Conservation (phyloP, 495 filamentous ascomycete genomes). For the Hypoxylon intermedium region DNA sequence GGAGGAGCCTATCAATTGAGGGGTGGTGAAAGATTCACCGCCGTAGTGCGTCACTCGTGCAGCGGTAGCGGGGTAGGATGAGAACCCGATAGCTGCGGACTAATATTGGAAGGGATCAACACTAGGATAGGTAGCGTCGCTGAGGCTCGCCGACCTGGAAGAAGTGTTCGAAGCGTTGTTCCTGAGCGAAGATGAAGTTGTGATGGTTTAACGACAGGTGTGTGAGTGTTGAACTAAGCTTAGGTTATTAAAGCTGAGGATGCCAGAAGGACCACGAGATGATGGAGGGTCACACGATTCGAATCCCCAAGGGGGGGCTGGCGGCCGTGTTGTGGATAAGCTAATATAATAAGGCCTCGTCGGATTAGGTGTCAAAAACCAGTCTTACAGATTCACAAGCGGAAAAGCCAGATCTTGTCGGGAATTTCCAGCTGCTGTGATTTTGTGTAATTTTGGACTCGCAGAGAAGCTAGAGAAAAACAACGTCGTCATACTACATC, state of each 20-base stretch:
- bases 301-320: constrained; percentile 31
- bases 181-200: not conserved
- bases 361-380: constrained; percentile 31
- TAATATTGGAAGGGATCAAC: constrained; percentile 31
- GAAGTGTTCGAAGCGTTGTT: constrained; percentile 3
- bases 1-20: constrained; percentile 28
- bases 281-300: constrained; percentile 50
- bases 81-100: constrained; percentile 28
- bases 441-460: constrained; percentile 19
- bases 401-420: constrained; percentile 32
- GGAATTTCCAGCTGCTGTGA: constrained; percentile 4
- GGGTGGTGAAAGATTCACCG: constrained; percentile 32
- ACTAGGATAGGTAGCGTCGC: constrained; percentile 7
- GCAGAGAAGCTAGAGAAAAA: constrained; percentile 37
- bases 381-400: constrained; percentile 26
- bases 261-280: constrained; percentile 29
- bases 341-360: constrained; percentile 21
- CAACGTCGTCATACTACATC: constrained; percentile 58
- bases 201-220: constrained; percentile 15
- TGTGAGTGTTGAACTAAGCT: constrained; percentile 3
- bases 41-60: constrained; percentile 37
- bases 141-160: constrained; percentile 4
- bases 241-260: constrained; percentile 28
- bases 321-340: constrained; percentile 1
- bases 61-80: constrained; percentile 34